Evolutionary conservation across 2,329 filamentous ascomycete species (phyloP).

Genomic region (Trichophyton schoenleinii): DNA sequence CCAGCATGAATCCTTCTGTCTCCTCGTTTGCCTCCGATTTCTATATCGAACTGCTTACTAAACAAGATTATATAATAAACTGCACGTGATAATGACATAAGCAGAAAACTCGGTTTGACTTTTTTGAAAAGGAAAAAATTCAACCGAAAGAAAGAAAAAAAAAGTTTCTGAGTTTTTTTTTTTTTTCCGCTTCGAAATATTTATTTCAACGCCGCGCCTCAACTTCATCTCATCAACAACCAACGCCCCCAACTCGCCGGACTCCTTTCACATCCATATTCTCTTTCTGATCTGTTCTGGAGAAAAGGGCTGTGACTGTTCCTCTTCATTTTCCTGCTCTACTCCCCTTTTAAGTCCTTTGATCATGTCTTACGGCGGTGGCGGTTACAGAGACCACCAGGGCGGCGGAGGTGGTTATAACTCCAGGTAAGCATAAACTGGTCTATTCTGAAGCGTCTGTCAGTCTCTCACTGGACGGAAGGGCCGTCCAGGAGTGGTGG

Average conservation of each 20-base stretch:
- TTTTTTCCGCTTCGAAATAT: not conserved
- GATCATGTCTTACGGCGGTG: conserved; percentile 57
- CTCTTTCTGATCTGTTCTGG: conserved; percentile 6
- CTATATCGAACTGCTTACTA: not conserved
- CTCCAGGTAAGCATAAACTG: not conserved
- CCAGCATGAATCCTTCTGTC: not conserved
- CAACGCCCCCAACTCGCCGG: conserved; percentile 18
- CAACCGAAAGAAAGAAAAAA: not conserved
- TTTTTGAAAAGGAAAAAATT: not conserved
- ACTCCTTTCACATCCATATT: conserved; percentile 16
- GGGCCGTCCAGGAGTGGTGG: not conserved
- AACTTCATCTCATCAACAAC: not conserved
- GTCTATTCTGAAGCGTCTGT: not conserved
- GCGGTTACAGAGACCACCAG: conserved; percentile 24
- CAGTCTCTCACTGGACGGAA: not conserved
- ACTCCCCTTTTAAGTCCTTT: conserved; percentile 9
- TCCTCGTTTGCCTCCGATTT: not conserved
- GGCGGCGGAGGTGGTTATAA: conserved; percentile 38
- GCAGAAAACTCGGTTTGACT: not conserved
- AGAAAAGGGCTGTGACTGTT: conserved; percentile 16
- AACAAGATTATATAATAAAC: not conserved
- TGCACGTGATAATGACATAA: not conserved
- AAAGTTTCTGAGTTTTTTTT: not conserved
- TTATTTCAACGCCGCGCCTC: not conserved
- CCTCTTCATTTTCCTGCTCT: conserved; percentile 4